Base-by-base conservation (phyloP, 1,284 basidiomycete genomes). In the Cutaneotrichosporon mucoides region DNA sequence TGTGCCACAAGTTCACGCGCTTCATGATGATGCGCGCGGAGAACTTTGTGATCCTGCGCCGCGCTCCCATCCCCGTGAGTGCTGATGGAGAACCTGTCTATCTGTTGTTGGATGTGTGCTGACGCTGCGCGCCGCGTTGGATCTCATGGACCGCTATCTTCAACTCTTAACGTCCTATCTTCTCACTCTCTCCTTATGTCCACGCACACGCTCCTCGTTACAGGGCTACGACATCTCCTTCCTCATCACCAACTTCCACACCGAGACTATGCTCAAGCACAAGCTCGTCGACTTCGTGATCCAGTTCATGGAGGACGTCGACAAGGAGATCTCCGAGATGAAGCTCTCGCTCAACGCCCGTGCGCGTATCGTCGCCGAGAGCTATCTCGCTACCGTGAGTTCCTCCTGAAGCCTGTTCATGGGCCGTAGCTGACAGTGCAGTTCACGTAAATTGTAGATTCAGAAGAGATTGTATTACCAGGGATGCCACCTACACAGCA, bases 251-350 rank as follows among this genome's bases (percentile, higher is more conserved):
- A 98, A 98, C 79, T 88, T 88, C 64, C 93, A 99, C 76, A 86
- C 92, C 33, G 95, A 99, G 76, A 90, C 90, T 2, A 96, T 99
- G 93, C 82, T 98, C 68, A 99, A 99, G 81, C 94, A 98, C 80
- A 99, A 98, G 82, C 88, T 99, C 57, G 96, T 99, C 47, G 96
- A 99, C 80, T 99, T 99, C 80, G 96, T 99, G 79, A 97, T 98
- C 68, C 92, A 99, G 88, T 97, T 98, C 76, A 98, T 98, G 94
- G 93, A 98, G 75, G 93, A 98, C 70, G 93, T 98, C 37, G 81
- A 82, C 72, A 80, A 81, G 72, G 82, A 83, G 70, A 82, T 83
- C 58, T 80, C 79, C n/a, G 83, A 84, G 68, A 84, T 84, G 79
- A 84, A 84, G 69, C 73, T 84, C 42, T 79, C 88, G 68, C 82